A percentile compares a stretch with the other conserved stretches of the same genome.
Evolutionary conservation across 1,284 basidiomycete genomes (phyloP).

Genomic region (Exobasidium cylindrosporum): DNA sequence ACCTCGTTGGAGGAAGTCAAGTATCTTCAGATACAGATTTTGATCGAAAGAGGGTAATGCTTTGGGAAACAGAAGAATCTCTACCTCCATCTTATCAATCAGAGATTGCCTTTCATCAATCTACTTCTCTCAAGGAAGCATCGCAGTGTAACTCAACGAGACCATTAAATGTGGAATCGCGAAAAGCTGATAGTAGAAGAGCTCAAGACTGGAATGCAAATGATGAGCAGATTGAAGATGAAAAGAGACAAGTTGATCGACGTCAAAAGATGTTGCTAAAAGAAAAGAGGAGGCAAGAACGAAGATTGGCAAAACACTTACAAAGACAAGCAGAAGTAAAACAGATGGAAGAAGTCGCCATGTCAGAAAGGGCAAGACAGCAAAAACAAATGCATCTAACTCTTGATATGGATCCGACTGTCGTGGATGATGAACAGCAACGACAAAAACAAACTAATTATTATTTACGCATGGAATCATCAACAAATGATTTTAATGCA

Average conservation of each 20-base stretch:
- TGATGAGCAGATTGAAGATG: not conserved
- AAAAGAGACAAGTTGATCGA: not conserved
- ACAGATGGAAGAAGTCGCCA: not conserved
- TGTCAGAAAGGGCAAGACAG: not conserved
- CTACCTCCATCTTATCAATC: not conserved
- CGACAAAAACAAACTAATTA: too few species aligned
- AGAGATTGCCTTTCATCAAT: too few species aligned
- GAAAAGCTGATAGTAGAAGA: not conserved
- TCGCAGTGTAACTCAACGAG: too few species aligned
- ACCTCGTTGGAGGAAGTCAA: not conserved
- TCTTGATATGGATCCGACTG: too few species aligned
- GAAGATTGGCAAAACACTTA: not conserved
- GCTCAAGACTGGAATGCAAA: not conserved
- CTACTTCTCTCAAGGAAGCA: too few species aligned
- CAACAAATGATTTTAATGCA: too few species aligned
- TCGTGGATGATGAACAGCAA: not conserved
- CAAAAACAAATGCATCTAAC: not conserved
- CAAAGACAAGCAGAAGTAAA: not conserved
- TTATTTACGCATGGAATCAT: too few species aligned
- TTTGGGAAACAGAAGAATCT: not conserved
- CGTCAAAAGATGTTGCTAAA: not conserved
- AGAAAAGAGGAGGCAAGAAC: not conserved
- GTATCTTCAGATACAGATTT: not conserved
- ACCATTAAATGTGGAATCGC: not conserved
- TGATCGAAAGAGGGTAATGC: not conserved